A percentile compares a stretch with the other conserved stretches of the same genome.
These are phyloP conservation scores for Dipteronia dyeriana DNA, from an alignment of 345 rosid genomes.

Conservation along the genomic window DNA sequence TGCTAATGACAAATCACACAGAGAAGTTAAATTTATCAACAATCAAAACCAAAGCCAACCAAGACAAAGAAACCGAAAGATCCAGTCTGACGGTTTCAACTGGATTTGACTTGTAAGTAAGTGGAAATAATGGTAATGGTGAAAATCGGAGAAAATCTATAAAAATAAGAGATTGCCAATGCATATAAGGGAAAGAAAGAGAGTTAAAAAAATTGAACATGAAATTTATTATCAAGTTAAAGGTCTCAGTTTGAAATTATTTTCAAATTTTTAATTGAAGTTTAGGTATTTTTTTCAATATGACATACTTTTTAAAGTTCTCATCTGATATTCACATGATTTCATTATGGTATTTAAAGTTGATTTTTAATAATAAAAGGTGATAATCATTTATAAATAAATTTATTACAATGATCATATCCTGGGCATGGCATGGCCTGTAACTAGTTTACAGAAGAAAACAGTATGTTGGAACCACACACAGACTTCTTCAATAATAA, in stretches of 20 bases:
- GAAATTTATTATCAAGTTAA: neutral
- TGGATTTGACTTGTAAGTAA: neutral
- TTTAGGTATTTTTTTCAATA: neutral
- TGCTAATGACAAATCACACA: neutral
- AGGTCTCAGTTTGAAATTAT: neutral
- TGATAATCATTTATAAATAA: no score
- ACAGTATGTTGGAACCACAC: neutral
- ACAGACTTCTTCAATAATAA: neutral
- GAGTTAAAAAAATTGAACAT: no score
- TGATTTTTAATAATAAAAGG: no score
- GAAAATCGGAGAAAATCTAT: neutral
- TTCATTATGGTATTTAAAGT: neutral
- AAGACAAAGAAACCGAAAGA: neutral
- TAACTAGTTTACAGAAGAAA: neutral
- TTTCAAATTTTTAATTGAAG: neutral
- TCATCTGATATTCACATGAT: neutral
- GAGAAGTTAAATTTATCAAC: neutral
- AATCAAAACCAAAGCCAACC: neutral
- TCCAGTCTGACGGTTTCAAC: neutral
- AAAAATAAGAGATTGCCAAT: no score
- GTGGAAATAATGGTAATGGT: neutral
- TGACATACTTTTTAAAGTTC: neutral
- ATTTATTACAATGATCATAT: neutral
- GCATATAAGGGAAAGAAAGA: no score
- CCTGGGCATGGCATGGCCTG: neutral